Conservation (phyloP, 345 rosid genomes). For the Eucalyptus sp. region DNA sequence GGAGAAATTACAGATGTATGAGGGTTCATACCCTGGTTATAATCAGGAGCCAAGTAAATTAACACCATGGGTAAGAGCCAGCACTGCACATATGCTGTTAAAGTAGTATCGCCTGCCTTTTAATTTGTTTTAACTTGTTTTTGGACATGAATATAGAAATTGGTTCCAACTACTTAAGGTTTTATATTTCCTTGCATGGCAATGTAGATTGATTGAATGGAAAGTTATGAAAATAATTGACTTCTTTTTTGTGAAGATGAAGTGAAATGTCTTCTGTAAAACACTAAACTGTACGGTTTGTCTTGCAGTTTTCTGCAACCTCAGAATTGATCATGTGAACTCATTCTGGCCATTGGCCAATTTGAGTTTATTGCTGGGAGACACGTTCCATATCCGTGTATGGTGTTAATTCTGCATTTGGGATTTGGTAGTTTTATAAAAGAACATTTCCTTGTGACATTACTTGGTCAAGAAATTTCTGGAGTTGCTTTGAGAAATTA, state of each 20-base stretch:
- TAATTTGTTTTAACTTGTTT: neutral
- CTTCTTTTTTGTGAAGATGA: neutral
- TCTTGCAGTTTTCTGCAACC: neutral
- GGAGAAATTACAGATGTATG: constrained; percentile 61
- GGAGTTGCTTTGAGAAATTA: neutral
- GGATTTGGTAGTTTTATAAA: neutral
- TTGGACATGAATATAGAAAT: neutral
- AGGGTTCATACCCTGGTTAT: constrained; percentile 58
- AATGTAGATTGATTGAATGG: neutral
- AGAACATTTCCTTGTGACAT: neutral
- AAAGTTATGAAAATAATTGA: neutral
- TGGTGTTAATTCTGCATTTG: neutral
- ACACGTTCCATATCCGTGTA: neutral
- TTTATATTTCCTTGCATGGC: neutral
- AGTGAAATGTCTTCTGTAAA: neutral
- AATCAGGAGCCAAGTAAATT: constrained; percentile 45
- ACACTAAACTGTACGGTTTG: neutral
- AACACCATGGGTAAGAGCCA: constrained; percentile 53
- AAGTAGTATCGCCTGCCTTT: neutral
- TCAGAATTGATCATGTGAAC: neutral
- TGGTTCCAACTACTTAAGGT: neutral
- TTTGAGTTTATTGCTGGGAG: neutral
- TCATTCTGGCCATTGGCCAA: neutral
- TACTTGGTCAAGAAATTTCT: neutral
- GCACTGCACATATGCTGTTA: neutral